phyloP scores from a whole-genome alignment of 148 eudicot genomes.

The Polygonum maritimum region DNA sequence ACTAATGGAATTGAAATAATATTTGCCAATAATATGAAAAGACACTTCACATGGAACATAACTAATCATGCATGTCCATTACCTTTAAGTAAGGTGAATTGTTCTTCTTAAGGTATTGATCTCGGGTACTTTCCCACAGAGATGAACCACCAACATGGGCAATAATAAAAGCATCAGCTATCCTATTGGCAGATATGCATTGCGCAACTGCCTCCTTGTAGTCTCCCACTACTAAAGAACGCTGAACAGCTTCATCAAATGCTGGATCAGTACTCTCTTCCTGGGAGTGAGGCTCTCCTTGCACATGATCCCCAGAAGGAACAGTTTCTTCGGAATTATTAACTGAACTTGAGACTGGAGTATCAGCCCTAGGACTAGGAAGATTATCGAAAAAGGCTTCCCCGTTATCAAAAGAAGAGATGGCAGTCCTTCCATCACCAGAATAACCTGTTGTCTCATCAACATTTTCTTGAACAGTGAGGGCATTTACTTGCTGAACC shows the following conservation, averaged over 20 bases:
- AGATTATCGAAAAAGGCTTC: conserved; percentile 96
- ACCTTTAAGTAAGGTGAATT: conserved; percentile 81
- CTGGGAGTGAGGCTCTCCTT: conserved; percentile 35
- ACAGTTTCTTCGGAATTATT: conserved; percentile 36
- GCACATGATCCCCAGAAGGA: conserved; percentile 35
- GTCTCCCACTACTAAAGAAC: conserved; percentile 91
- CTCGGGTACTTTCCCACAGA: conserved; percentile 83
- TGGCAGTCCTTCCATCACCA: conserved; percentile 29
- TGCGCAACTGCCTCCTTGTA: conserved; percentile 85
- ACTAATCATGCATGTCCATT: background rate
- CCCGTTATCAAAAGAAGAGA: conserved; percentile 54
- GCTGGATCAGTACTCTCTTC: conserved; percentile 63
- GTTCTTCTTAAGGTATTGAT: conserved; percentile 68
- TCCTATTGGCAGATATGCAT: conserved; percentile 71
- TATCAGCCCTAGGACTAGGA: conserved; percentile 89
- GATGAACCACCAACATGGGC: conserved; percentile 79
- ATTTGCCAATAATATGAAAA: background rate
- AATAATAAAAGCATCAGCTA: conserved; percentile 97
- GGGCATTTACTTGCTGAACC: conserved; percentile 52
- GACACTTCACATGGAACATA: background rate
- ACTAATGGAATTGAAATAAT: background rate
- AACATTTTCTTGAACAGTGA: conserved; percentile 47
- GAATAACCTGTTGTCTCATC: conserved; percentile 27
- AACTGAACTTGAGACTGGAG: conserved; percentile 58
- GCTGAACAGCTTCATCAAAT: conserved; percentile 84